A percentile compares a stretch with the other conserved stretches of the same genome.
phyloP scores from a whole-genome alignment of 306 rosid species.

The Glycine soja region DNA sequence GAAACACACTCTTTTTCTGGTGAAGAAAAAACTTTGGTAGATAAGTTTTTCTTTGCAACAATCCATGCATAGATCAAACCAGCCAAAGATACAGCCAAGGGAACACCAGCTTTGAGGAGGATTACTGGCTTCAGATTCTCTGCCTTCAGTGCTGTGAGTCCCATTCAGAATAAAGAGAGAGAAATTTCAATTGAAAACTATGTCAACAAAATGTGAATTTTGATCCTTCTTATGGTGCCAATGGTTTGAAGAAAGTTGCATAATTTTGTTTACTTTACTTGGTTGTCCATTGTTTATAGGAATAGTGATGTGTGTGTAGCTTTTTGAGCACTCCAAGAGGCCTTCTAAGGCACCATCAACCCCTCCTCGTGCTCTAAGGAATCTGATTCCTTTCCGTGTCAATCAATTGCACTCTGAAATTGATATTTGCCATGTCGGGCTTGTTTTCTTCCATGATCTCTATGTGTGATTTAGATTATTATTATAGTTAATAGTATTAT shows the following conservation, averaged over 20 bases:
- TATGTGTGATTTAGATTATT: conserved; percentile 14
- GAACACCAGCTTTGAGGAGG: conserved; percentile 74
- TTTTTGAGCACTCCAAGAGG: conserved; percentile 57
- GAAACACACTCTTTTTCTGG: conserved; percentile 26
- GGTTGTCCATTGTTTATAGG: conserved; percentile 50
- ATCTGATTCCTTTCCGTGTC: conserved; percentile 61
- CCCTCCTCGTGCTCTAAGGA: conserved; percentile 46
- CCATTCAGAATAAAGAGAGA: conserved; percentile 51
- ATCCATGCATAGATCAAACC: conserved; percentile 66
- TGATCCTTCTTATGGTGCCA: conserved; percentile 18
- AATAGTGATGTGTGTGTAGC: conserved; percentile 44
- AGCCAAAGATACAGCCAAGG: conserved; percentile 68
- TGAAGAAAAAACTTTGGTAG: conserved; percentile 32
- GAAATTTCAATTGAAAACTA: not conserved
- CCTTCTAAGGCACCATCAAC: conserved; percentile 40
- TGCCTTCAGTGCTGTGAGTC: conserved; percentile 51
- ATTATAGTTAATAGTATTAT: not conserved
- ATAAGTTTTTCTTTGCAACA: conserved; percentile 55
- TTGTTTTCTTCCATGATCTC: conserved; percentile 48
- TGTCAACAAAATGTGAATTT: not conserved
- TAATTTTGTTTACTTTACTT: conserved; percentile 28
- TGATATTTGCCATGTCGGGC: conserved; percentile 34
- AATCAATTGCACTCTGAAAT: conserved; percentile 32
- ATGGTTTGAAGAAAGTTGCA: conserved; percentile 30
- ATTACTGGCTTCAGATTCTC: conserved; percentile 55